Evolutionary conservation across 208 protist species (phyloP).

Genomic region (Acanthamoeba triangularis): DNA sequence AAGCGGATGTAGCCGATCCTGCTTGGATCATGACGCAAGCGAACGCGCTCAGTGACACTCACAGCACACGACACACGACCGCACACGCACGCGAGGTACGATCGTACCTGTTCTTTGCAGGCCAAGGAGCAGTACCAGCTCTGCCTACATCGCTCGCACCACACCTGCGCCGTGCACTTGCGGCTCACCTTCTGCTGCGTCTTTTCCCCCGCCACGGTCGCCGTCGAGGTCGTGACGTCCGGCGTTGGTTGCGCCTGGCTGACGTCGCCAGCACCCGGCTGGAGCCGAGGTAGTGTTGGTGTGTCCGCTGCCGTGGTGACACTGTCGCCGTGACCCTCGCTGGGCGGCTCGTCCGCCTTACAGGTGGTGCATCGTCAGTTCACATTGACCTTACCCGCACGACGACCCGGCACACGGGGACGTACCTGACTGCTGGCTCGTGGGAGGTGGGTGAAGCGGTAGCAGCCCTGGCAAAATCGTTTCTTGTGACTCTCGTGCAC

Average conservation of each 20-base stretch:
- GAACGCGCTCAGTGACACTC: not conserved
- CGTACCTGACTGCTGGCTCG: not conserved
- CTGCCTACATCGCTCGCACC: slow-evolving; percentile 7
- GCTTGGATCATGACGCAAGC: not conserved
- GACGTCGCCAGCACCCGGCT: no score
- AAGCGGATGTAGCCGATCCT: not conserved
- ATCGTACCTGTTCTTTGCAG: slow-evolving; percentile 37
- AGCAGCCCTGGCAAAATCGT: slow-evolving; percentile 37
- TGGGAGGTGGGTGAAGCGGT: slow-evolving; percentile 7
- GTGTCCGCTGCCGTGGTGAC: no score
- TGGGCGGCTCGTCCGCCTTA: no score
- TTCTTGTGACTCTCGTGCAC: slow-evolving; percentile 57
- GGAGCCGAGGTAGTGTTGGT: no score
- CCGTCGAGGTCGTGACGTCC: not conserved
- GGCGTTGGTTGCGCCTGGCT: no score
- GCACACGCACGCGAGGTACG: not conserved
- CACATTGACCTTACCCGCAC: no score
- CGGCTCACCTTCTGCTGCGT: not conserved
- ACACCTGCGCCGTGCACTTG: slow-evolving; percentile 1
- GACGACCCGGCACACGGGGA: not conserved
- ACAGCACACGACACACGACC: not conserved
- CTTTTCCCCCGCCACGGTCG: not conserved
- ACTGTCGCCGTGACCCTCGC: no score
- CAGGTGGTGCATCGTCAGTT: no score
- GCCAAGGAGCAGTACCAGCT: slow-evolving; percentile 34